Evolutionary conservation across 2,329 filamentous ascomycete genomes (phyloP), one percentile per base, ranked within the genome.

Genomic region (Phoma sp.): DNA sequence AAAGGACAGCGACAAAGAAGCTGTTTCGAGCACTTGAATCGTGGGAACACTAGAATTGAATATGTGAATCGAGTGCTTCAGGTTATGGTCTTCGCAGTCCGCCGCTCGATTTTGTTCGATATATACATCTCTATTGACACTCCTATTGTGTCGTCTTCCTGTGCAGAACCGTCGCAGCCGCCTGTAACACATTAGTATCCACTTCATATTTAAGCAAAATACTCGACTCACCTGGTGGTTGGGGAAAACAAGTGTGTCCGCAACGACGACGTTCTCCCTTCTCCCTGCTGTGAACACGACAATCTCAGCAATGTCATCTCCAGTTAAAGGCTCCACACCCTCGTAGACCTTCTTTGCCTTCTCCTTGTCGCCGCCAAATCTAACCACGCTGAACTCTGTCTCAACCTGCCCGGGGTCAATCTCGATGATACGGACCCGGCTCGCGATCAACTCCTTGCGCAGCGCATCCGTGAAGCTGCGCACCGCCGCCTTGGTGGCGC

Each of bases 321-420:
- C 90, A 0, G 92, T 96, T 64, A 97, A 81, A 36, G 93, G 92
- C 63, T 96, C 72, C 10, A 73, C 70, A 2, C 72, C 72, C 88
- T 88, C 87, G 76, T 96, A 96, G 48, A 96, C 92, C 45, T 91
- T 90, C 80, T 95, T 90, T 4, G 93, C 93, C 81, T 96, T 96
- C 57, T 82, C 74, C 81, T 93, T 93, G 75, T 97, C 93, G 5
- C 93, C 93, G 60, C 91, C 88, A 76, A 95, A 96, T 58, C 93
- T 84, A 37, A 96, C 90, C 17, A 96, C 81, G 2, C 90, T 94
- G 77, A 97, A 96, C 74, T 97, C 91, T 39, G 93, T 96, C 82
- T 96, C 92, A 41, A 96, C 92, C 78, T 96, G 92, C 24, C 93
- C 93, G 0, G 93, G 93, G 69, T 96, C 93, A 68, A 97, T 84